phyloP scores from a whole-genome alignment of 768 basidiomycete species.

The Amanita thiersii region DNA sequence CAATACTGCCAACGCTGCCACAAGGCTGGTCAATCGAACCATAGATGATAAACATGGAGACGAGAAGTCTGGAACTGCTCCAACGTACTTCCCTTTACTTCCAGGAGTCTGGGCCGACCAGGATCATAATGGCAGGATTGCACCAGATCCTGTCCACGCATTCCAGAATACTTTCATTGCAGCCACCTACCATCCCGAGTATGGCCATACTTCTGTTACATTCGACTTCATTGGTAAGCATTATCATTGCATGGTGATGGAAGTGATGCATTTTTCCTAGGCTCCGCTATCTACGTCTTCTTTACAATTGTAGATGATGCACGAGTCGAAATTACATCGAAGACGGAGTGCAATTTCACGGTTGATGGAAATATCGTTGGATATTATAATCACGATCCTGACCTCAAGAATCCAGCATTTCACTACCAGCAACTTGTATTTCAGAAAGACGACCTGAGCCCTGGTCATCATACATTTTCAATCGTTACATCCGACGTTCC shows the following conservation, averaged over 20 bases:
- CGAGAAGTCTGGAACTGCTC: constrained; percentile 16
- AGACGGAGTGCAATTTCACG: constrained; percentile 18
- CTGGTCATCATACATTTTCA: constrained; percentile 8
- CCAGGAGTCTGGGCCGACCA: constrained; percentile 19
- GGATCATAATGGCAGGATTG: constrained; percentile 18
- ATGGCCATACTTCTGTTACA: constrained; percentile 15
- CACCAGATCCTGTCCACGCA: constrained; percentile 13
- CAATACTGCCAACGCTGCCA: too few species aligned
- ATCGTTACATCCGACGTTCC: constrained; percentile 10
- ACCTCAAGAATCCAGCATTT: constrained; percentile 8
- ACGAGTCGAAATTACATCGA: constrained; percentile 11
- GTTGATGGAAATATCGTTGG: constrained; percentile 12
- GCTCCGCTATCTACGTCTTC: constrained; percentile 13
- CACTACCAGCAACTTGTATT: constrained; percentile 16
- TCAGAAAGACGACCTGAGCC: constrained; percentile 11
- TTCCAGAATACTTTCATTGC: constrained; percentile 23
- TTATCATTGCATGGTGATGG: too few species aligned
- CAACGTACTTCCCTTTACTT: constrained; percentile 17
- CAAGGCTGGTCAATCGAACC: constrained; percentile 21
- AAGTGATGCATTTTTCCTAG: constrained; percentile 8
- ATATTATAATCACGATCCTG: constrained; percentile 14
- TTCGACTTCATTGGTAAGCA: constrained; percentile 4
- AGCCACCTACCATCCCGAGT: constrained; percentile 21
- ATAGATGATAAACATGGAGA: constrained; percentile 30
- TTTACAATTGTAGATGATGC: constrained; percentile 13